Evolutionary conservation across 441 rosid species (phyloP).

Genomic region (Gossypium davidsonii): DNA sequence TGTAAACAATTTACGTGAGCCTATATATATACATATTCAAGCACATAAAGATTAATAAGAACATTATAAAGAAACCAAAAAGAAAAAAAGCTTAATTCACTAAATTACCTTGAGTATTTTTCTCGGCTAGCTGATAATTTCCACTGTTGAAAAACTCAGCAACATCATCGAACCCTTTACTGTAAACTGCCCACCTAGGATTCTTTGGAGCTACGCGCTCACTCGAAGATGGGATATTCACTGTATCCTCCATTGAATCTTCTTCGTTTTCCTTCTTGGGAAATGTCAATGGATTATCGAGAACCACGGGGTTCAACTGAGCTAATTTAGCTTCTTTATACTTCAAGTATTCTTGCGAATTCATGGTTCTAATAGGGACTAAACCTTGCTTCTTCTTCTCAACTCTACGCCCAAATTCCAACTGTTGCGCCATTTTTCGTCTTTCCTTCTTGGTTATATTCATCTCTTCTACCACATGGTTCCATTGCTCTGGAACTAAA

Average conservation of each 20-base stretch:
- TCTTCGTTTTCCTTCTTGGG: slow-evolving; percentile 15
- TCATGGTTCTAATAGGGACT: slow-evolving; percentile 48
- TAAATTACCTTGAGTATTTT: slow-evolving; percentile 48
- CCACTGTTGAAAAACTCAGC: slow-evolving; percentile 52
- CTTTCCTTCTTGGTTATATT: slow-evolving; percentile 74
- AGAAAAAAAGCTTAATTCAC: neutral
- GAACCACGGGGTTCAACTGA: slow-evolving; percentile 56
- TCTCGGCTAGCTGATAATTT: slow-evolving; percentile 47
- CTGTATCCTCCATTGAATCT: slow-evolving; percentile 19
- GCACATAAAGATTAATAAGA: neutral
- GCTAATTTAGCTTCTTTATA: slow-evolving; percentile 58
- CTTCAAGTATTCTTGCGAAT: slow-evolving; percentile 53
- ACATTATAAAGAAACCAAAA: neutral
- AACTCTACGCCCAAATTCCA: slow-evolving; percentile 63
- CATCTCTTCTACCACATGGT: slow-evolving; percentile 65
- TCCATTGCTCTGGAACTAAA: slow-evolving; percentile 84
- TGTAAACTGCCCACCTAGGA: slow-evolving; percentile 89
- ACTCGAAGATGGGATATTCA: slow-evolving; percentile 19
- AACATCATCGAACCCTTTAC: slow-evolving; percentile 76
- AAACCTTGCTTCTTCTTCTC: slow-evolving; percentile 62
- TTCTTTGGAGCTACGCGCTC: slow-evolving; percentile 64
- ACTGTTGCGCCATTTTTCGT: slow-evolving; percentile 65
- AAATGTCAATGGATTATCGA: slow-evolving; percentile 43
- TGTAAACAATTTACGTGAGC: slow-evolving; percentile 56
- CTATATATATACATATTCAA: slow-evolving; percentile 24